These are phyloP conservation scores for Colletotrichum lindemuthianum DNA, from an alignment of 2,329 filamentous ascomycete species.

Conservation along the genomic window DNA sequence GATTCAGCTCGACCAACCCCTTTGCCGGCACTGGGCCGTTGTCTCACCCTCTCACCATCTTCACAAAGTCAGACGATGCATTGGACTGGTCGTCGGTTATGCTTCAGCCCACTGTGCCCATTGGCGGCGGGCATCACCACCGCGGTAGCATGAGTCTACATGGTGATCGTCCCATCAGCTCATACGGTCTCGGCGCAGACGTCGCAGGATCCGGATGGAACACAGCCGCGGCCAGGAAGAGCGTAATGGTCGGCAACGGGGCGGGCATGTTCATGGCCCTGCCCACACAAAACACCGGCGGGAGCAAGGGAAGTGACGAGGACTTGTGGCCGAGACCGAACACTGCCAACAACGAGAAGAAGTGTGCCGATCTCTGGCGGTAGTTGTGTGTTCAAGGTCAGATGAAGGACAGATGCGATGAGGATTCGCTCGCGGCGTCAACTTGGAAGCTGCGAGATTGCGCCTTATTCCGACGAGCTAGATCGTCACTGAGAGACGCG, in stretches of 20 bases:
- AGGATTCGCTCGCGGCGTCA: not conserved
- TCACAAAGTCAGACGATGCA: conserved; percentile 68
- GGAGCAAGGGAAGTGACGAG: conserved; percentile 40
- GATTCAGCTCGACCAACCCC: conserved; percentile 69
- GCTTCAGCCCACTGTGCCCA: conserved; percentile 49
- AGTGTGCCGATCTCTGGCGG: conserved; percentile 30
- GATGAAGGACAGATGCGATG: not conserved
- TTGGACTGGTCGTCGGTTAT: conserved; percentile 68
- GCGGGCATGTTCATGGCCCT: conserved; percentile 64
- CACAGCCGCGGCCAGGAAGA: conserved; percentile 61
- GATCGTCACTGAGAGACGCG: conserved; percentile 3
- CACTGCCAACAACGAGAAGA: conserved; percentile 34
- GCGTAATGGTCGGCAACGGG: conserved; percentile 63
- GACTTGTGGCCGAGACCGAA: conserved; percentile 45
- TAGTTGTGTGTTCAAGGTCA: not conserved
- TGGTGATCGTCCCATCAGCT: conserved; percentile 60
- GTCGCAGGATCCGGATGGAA: conserved; percentile 61
- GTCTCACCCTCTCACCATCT: conserved; percentile 67
- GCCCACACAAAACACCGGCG: conserved; percentile 46
- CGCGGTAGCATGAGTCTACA: conserved; percentile 33
- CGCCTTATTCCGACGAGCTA: not conserved
- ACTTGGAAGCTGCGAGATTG: not conserved
- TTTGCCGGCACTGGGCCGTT: conserved; percentile 48
- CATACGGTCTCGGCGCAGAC: conserved; percentile 67
- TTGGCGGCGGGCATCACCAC: conserved; percentile 30